Evolutionary conservation across 345 rosid species (phyloP), one percentile per base, ranked within the genome.

Genomic region (Adansonia digitata): DNA sequence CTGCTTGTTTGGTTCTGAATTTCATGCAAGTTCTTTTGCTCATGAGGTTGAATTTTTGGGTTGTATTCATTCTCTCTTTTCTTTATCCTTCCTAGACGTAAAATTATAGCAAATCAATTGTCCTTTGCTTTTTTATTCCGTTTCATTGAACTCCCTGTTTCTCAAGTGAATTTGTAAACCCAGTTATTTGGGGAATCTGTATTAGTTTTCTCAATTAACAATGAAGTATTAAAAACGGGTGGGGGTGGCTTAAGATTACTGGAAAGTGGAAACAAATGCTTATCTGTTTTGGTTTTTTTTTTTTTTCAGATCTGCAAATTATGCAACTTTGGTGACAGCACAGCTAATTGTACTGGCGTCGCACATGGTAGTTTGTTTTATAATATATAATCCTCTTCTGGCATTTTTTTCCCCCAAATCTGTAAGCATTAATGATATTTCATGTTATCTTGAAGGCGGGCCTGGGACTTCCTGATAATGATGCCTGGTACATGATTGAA

Each of bases 401-500:
- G 55, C 65, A 87, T 86, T 96, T 4, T 72, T 56, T 53, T 3
- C 64, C 24, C 51, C 52, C 43, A 40, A 24, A 40, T 24, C 31
- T 40, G 62, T 72, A 12, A 37, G 26, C 65, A 26, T 59, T 71
- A 24, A 68, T 51, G n/a, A 56, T 78, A 24, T 61, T 63, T 56
- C 69, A 14, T 83, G 57, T 73, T 27, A 69, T 84, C 55, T 52
- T 81, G 70, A 74, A 91, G 98, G 97, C 93, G 84, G 98, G 97
- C 53, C 81, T 95, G 83, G 99, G 99, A 83, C 92, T 95, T 81
- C 79, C 89, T 74, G 99, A 95, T 85, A 83, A 84, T 74, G 98
- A 95, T 81, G 89, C 94, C 74, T 95, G 97, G 98, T 84, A 87
- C 86, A 87, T 91, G 89, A 85, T 95, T 49, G 99, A 95, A 84